These are phyloP conservation scores for Saitozyma podzolica DNA, from an alignment of 768 basidiomycete species.

Conservation along the genomic window DNA sequence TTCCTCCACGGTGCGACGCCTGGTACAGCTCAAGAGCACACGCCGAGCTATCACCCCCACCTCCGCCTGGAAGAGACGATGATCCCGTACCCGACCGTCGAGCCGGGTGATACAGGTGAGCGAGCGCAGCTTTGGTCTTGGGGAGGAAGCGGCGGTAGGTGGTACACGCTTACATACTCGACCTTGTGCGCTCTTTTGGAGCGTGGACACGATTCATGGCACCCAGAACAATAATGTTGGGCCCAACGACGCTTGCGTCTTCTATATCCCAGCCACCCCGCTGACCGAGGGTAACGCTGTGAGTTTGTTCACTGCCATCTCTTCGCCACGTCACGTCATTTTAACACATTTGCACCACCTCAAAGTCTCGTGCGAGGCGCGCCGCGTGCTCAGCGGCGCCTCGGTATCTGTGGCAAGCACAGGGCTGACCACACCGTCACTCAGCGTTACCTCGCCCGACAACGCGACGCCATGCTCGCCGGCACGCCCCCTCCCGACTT, in stretches of 20 bases:
- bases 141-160: too few relatives aligned
- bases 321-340: too few relatives aligned
- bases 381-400: too few relatives aligned
- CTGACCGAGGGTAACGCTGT: slow-evolving; percentile 36
- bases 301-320: too few relatives aligned
- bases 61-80: slow-evolving; percentile 62
- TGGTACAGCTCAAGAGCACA: slow-evolving; percentile 63
- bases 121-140: too few relatives aligned
- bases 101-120: slow-evolving; percentile 66
- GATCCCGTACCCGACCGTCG: slow-evolving; percentile 62
- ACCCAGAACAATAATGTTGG: slow-evolving; percentile 32
- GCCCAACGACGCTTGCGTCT: slow-evolving; percentile 39
- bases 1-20: slow-evolving; percentile 60
- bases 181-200: slow-evolving; percentile 58
- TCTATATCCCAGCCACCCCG: slow-evolving; percentile 50
- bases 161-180: too few relatives aligned
- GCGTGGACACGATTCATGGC: slow-evolving; percentile 56
- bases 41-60: slow-evolving; percentile 63
- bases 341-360: too few relatives aligned
- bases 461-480: slow-evolving; percentile 63
- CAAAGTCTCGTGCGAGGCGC: too few relatives aligned
- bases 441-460: slow-evolving; percentile 60
- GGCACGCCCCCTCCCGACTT: slow-evolving; percentile 73
- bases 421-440: too few relatives aligned
- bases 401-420: too few relatives aligned